Evolutionary conservation across 2,329 filamentous ascomycete genomes (phyloP).

Genomic region (Phialophora chinensis): DNA sequence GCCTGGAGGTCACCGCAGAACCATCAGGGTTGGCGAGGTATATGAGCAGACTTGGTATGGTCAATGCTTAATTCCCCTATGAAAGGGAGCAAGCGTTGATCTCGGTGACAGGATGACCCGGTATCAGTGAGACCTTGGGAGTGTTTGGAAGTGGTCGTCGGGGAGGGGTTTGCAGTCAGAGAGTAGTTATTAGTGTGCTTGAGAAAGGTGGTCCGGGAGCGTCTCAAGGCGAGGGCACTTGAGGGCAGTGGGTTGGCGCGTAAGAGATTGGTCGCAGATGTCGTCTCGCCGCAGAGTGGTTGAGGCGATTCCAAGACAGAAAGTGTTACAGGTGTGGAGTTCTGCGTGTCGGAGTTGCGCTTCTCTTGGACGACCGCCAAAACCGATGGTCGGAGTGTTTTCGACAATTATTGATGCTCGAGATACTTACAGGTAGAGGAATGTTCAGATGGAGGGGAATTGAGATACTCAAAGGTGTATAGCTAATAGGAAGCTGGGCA

Average conservation of each 20-base stretch:
- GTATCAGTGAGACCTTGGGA: conserved; percentile 19
- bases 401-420: neutral
- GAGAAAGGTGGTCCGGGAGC: conserved; percentile 31
- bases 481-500: conserved; percentile 18
- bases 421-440: conserved; percentile 1
- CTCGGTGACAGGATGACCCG: conserved; percentile 33
- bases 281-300: conserved; percentile 31
- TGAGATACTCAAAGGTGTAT: conserved; percentile 12
- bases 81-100: conserved; percentile 29
- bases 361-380: neutral
- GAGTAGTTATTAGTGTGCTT: conserved; percentile 17
- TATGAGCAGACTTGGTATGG: conserved; percentile 27
- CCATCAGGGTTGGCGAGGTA: conserved; percentile 32
- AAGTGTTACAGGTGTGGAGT: conserved; percentile 36
- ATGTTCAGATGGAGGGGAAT: conserved; percentile 5
- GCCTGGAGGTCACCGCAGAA: conserved; percentile 28
- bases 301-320: conserved; percentile 35
- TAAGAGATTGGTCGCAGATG: conserved; percentile 37
- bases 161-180: conserved; percentile 30
- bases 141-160: conserved; percentile 17
- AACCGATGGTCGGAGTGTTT: neutral
- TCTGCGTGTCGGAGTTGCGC: conserved; percentile 9
- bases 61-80: conserved; percentile 17
- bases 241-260: conserved; percentile 33
- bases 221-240: conserved; percentile 25